A percentile compares a stretch with the other conserved stretches of the same genome.
phyloP scores from a whole-genome alignment of 495 filamentous ascomycete species.

The Lasiosphaeria hispida region DNA sequence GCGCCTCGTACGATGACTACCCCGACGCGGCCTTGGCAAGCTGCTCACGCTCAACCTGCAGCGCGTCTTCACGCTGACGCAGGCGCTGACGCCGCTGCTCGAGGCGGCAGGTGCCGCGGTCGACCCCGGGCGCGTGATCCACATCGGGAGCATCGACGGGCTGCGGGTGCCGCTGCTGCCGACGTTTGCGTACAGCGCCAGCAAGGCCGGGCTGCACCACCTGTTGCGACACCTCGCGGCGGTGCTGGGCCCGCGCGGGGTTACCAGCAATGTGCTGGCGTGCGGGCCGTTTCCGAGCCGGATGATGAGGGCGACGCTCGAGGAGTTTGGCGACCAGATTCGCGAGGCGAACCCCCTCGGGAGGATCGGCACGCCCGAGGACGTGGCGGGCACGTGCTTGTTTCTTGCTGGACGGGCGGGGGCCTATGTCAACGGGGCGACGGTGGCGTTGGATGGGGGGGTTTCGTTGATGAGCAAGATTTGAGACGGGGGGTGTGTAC shows the following conservation, averaged over 20 bases:
- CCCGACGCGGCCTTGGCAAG: constrained; percentile 69
- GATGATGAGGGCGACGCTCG: constrained; percentile 76
- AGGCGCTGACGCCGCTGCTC: constrained; percentile 68
- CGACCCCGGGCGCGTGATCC: constrained; percentile 63
- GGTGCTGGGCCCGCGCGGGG: constrained; percentile 65
- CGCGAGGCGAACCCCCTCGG: constrained; percentile 63
- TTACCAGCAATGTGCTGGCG: constrained; percentile 59
- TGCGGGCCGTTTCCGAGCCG: constrained; percentile 80
- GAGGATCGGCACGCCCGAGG: constrained; percentile 66
- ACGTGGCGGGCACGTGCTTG: constrained; percentile 74
- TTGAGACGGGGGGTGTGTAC: not conserved
- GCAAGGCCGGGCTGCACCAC: constrained; percentile 76
- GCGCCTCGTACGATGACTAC: constrained; percentile 66
- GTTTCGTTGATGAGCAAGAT: constrained; percentile 35
- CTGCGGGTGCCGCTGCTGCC: constrained; percentile 67
- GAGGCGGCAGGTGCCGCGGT: constrained; percentile 44
- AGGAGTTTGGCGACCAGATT: constrained; percentile 60
- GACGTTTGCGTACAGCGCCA: constrained; percentile 73
- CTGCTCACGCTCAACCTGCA: constrained; percentile 79
- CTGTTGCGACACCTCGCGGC: constrained; percentile 67
- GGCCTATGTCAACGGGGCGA: constrained; percentile 73
- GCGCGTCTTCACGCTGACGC: constrained; percentile 75
- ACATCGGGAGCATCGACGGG: constrained; percentile 76
- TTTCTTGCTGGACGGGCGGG: constrained; percentile 71
- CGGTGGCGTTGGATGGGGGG: constrained; percentile 72